Evolutionary conservation across 805 yeast species (phyloP), one percentile per base, ranked within the genome.

Genomic region (Candida stauntonica): DNA sequence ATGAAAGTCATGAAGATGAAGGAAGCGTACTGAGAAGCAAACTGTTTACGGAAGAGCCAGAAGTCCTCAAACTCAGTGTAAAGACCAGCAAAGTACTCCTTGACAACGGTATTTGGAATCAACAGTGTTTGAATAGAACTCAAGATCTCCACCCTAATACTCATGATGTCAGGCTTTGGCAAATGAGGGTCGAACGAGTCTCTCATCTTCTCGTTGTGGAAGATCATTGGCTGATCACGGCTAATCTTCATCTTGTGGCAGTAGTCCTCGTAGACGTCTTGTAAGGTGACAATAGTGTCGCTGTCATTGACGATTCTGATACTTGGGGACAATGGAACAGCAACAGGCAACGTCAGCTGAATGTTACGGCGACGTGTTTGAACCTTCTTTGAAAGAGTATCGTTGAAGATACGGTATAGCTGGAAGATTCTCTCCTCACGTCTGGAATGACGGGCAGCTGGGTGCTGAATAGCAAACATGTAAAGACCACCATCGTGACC

Each of bases 401-500:
- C 86, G 58, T 88, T 89, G 65, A 94, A 79, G 33, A 93, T 77
- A 48, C 96, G 75, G 70, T 88, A 89, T 47, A 93, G 64, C 60
- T 93, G 99, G 70, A 87, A 83, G 41, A 93, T 80, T 38, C 96
- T 75, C 57, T 93, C 99, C 58, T 93, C 99, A 38, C 99, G 79
- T 57, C 99, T 82, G 51, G 96, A 86, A 54, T 91, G 96, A 51
- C 99, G 79, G 11, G 96, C 96, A 13, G 98, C 95, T 6, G 99
- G 99, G 61, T 85, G 88, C 66, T 93, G 99, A 16, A 93, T 94
- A 1, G 96, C 94, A 69, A 93, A 94, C 33, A 91, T 78, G 62
- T 91, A 96, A 36, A 83, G 61, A 46, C 86, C 77, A 47, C 98
- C 98, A 60, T 93, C 97, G 51, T 86, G 86, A 11, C 98, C 98